Evolutionary conservation across 495 filamentous ascomycete genomes (phyloP), one percentile per base, ranked within the genome.

Genomic region (Penicillium alfredii): DNA sequence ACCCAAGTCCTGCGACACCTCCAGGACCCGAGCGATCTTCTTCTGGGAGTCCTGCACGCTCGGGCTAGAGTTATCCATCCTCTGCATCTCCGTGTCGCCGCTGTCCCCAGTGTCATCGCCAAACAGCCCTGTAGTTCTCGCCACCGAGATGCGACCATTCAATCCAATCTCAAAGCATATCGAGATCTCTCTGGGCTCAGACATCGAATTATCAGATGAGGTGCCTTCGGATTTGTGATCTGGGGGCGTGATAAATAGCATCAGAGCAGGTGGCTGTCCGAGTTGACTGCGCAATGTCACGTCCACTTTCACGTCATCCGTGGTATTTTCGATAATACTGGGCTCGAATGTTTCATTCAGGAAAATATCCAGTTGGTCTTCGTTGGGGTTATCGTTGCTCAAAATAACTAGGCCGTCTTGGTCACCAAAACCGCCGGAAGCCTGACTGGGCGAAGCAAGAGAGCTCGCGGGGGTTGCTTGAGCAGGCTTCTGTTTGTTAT

Each of bases 81-180:
- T 40, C 29, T 51, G 53, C 44, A 42, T 49, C 35, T 56, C 49
- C 12, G 45, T 24, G 26, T 51, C 49, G 4, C 44, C 46, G 17
- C 34, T 18, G 21, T 38, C 27, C 10, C 26, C 30, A 5, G 23
- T 35, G 4, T 58, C 51, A 3, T 49, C 47, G 25, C 52, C 51
- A 19, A 42, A 35, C 25, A 60, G 35, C 7, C 64, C 62, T 11
- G 61, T 38, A 7, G 61, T 51, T 12, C 69, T 58, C 17, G 66
- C 51, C 3, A 71, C 58, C 1, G 64, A 56, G 10, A 87, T 67
- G 3, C 61, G 64, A 1, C 78, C 83, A 44, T 83, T 81, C 24
- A 74, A 58, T 11, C 73, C 72, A 15, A 87, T 70, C 45, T 79
- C 76, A 18, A 88, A 66, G 33, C 59, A 58, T 15, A 71, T 49